These are phyloP conservation scores for Prototheca cutis DNA, from an alignment of 163 green algal genomes.

Conservation along the genomic window DNA sequence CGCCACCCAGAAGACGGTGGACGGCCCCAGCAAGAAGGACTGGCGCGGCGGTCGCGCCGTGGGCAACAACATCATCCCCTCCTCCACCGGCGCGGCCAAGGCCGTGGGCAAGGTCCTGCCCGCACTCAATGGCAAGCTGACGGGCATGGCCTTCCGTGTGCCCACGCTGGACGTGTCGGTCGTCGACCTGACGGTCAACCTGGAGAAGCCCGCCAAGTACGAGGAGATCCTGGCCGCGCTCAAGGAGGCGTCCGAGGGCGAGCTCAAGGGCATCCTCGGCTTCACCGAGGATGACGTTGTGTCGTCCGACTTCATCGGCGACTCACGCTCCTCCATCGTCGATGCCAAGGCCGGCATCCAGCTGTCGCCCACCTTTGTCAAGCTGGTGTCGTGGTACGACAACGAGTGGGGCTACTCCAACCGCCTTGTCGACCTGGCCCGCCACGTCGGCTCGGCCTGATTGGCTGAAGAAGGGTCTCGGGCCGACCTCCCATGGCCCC, in stretches of 20 bases:
- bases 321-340: slow-evolving; percentile 86
- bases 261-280: slow-evolving; percentile 64
- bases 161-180: slow-evolving; percentile 90
- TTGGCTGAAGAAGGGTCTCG: too few species aligned
- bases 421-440: slow-evolving; percentile 92
- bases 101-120: slow-evolving; percentile 79
- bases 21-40: slow-evolving; percentile 83
- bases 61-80: slow-evolving; percentile 95
- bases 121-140: slow-evolving; percentile 95
- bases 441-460: slow-evolving; percentile 45
- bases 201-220: slow-evolving; percentile 85
- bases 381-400: slow-evolving; percentile 81
- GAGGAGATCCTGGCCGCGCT: slow-evolving; percentile 84
- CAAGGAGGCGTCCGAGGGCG: slow-evolving; percentile 62
- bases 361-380: slow-evolving; percentile 85
- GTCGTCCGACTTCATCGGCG: slow-evolving; percentile 79
- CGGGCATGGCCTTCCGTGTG: slow-evolving; percentile 96
- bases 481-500: too few species aligned
- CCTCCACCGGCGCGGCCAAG: slow-evolving; percentile 92
- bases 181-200: slow-evolving; percentile 75
- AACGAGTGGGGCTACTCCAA: slow-evolving; percentile 87
- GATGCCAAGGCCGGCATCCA: slow-evolving; percentile 90
- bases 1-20: slow-evolving; percentile 74
- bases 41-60: slow-evolving; percentile 86
- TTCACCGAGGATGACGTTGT: slow-evolving; percentile 32